A percentile compares a stretch with the other conserved stretches of the same genome.
Conservation (phyloP, 2,329 filamentous ascomycete species). For the Chlorencoelia australis region DNA sequence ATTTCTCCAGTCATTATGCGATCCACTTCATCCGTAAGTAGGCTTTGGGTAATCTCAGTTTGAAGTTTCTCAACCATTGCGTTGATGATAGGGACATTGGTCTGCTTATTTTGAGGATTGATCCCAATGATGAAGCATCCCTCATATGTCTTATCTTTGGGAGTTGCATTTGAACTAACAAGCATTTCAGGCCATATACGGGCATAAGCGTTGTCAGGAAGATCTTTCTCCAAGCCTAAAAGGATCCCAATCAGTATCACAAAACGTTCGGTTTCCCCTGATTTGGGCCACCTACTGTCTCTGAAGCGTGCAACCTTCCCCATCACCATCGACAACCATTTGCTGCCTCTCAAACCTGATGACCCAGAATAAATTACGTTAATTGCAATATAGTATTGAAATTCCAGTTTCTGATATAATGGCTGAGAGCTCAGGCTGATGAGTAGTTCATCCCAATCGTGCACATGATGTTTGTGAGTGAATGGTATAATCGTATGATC, state of each 20-base stretch:
- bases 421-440: not conserved
- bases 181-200: conserved; percentile 14
- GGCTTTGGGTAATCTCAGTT: too few relatives aligned
- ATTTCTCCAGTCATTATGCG: too few relatives aligned
- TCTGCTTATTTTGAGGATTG: not conserved
- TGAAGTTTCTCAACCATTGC: conserved; percentile 2
- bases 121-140: conserved; percentile 12
- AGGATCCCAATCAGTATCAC: not conserved
- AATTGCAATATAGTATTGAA: conserved; percentile 3
- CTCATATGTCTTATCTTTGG: conserved; percentile 11
- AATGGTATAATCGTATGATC: not conserved
- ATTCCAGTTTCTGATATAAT: conserved; percentile 4
- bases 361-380: conserved; percentile 10
- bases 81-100: not conserved
- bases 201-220: not conserved
- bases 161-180: conserved; percentile 1
- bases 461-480: not conserved
- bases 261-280: not conserved
- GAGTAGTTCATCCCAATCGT: not conserved
- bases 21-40: too few relatives aligned
- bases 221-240: too few relatives aligned
- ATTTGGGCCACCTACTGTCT: conserved; percentile 10
- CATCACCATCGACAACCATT: conserved; percentile 14
- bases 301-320: too few relatives aligned
- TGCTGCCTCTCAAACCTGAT: conserved; percentile 9